Evolutionary conservation across 352 stramenopile species (phyloP), one percentile per base, ranked within the genome.

Genomic region (Saprolegnia diclina): DNA sequence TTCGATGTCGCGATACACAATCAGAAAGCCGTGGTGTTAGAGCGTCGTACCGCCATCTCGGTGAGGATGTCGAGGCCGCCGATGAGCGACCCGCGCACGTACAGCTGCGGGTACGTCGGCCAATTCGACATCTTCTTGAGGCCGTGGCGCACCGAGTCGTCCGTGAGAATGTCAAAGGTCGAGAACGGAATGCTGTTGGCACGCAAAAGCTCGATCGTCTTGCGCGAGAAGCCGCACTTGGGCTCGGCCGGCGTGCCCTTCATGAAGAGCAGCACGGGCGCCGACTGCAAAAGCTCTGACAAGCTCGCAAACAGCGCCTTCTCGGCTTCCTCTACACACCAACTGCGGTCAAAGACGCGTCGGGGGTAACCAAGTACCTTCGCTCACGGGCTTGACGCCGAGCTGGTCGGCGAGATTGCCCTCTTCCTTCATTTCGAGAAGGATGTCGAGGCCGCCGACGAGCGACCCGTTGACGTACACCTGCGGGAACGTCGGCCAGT

Each of bases 401-500:
- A 95, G 73, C 57, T 95, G 79, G 56, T 93, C 85, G 19, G 87
- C 83, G 37, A 95, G 81, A 5, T 82, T 88, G 62, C 82, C 87
- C 56, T 72, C 65, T 56, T 93, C 82, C 18, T 96, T 89, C 85
- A 99, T 97, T 77, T 99, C 97, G 74, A 96, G 97, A 40, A 99
- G 71, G 71, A 99, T 98, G 76, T 99, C 97, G 35, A 99, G 81
- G 0, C 97, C 97, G 53, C 97, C 97, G 10, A 99, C 72, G 35
- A 99, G 84, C 71, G 97, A 79, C 50, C 97, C 97, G 65, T 98
- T 95, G n/a, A 98, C 92, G 77, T 99, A 99, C 10, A 99, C 78
- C 73, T 99, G 95, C 14, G 97, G 97, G 81, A 91, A 99, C n/a
- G 97, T 99, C 11, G 96, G 96, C 97, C 97, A 99, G 80, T 99